Conservation (phyloP, 345 rosid species). For the Syzygium aqueum region DNA sequence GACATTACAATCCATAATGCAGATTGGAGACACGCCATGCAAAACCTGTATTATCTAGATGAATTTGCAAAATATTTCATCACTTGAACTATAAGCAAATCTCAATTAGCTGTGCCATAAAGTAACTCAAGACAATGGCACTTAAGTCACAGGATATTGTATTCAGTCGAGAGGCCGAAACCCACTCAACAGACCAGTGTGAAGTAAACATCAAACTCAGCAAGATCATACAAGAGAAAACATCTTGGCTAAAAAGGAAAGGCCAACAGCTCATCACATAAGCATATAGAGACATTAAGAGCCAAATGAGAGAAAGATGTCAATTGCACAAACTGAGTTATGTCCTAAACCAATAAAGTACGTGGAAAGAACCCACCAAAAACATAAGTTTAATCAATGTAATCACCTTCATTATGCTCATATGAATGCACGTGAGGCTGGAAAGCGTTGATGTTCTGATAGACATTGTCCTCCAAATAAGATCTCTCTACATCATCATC, state of each 20-base stretch:
- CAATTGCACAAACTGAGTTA: neutral
- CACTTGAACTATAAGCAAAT: neutral
- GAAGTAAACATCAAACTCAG: neutral
- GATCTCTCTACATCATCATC: conserved; percentile 52
- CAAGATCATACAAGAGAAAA: neutral
- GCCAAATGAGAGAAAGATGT: neutral
- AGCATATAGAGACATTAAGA: neutral
- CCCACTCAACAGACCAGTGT: neutral
- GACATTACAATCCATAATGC: neutral
- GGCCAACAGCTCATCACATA: neutral
- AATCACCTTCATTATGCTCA: conserved; percentile 58
- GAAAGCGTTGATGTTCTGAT: conserved; percentile 34
- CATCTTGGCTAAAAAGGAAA: neutral
- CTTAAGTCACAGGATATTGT: neutral
- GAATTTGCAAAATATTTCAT: neutral
- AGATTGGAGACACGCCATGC: neutral
- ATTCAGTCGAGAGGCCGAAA: neutral
- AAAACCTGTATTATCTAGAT: neutral
- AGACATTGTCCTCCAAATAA: conserved; percentile 40
- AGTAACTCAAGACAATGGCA: neutral
- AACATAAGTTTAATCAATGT: neutral
- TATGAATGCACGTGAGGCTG: conserved; percentile 45
- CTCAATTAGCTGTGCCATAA: neutral
- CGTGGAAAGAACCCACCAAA: neutral
- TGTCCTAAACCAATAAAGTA: neutral